Evolutionary conservation across 345 rosid species (phyloP), one percentile per base, ranked within the genome.

Genomic region (Cardiospermum halicacabum): DNA sequence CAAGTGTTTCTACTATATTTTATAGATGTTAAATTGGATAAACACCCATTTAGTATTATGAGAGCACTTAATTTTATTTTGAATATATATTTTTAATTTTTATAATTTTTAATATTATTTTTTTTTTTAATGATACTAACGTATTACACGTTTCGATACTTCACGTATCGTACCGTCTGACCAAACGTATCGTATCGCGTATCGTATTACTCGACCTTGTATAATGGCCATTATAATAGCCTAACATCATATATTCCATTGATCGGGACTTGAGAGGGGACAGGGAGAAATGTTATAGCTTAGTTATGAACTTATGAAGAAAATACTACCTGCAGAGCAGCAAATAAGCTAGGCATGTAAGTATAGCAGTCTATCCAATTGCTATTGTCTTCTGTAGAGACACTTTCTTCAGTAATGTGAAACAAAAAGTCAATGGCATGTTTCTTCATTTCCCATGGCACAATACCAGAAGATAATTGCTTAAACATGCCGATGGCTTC

Each of bases 401-500:
- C 13, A 74, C 32, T 70, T 78, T 75, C 89, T 64, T 67, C 73
- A 45, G 78, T 72, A 61, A 94, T 80, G 76, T 72, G 73, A 70
- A 81, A 85, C 82, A 91, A 66, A 68, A 94, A 80, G 34, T 89
- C 78, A 7, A 94, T 73, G 21, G 88, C 72, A 43, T 89, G 82
- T 66, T 78, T 69, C 85, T 75, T 91, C 60, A 89, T 72, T 70
- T 84, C 82, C 96, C 90, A 91, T 26, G 80, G 80, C 60, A 89
- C 77, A 71, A 66, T 64, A 45, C 62, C 72, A 43, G 87, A 77
- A 32, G 91, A 76, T 40, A 91, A 68, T 77, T 82, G 74, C 78
- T 77, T 89, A 68, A 85, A 67, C 89, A 87, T 88, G 80, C 85
- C 91, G 62, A 87, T 34, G 39, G 95, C 87, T 83, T 75, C 83